Base-by-base conservation (phyloP, 2,329 filamentous ascomycete genomes). In the Colletotrichum destructivum region DNA sequence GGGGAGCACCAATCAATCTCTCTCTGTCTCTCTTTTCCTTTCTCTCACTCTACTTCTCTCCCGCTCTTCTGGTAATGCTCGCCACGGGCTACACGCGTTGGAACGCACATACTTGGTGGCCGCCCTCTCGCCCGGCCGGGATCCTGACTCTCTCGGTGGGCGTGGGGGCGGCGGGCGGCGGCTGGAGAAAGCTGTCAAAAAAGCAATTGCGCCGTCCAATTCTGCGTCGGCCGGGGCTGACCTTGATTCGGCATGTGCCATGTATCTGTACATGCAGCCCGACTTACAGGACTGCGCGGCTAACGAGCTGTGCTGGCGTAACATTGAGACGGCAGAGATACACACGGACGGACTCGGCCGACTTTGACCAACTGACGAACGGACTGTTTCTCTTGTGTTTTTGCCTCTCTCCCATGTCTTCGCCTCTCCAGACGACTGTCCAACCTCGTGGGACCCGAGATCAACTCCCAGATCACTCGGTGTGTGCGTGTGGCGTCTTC, bases 181-280 rank as follows among this genome's bases (percentile, higher is more conserved):
- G 26, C 26, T 26, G 26, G 26, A 54, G 38, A 52, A 62, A 60
- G 57, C 51, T 59, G 64, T 68, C 59, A 69, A 13, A 71, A 69
- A 54, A 69, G 52, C 35, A 69, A n/a, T 49, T 68, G 38, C 57
- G 65, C 64, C 57, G 49, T 68, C 44, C 8, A 67, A 62, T 57
- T 61, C 64, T 46, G 46, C 18, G 46, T 40, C n/a, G n/a, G 31
- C 60, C 54, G 51, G 61, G 66, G n/a, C 6, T 54, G 31, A 40
- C 44, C 52, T 57, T 57, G 23, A 62, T 52, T 62, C 52, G 64
- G 69, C 69, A 71, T 68, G 44, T 62, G 57, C 51, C 57, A 42
- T 52, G 11, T 23, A 26, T 26, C 26, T 26, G 26, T 26, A 26
- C 26, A 26, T 26, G n/a, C 21, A 40, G 26, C 42, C 26, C 26